Evolutionary conservation across 176 grass and related monocot species (phyloP).

Genomic region (Ensete ventricosum): DNA sequence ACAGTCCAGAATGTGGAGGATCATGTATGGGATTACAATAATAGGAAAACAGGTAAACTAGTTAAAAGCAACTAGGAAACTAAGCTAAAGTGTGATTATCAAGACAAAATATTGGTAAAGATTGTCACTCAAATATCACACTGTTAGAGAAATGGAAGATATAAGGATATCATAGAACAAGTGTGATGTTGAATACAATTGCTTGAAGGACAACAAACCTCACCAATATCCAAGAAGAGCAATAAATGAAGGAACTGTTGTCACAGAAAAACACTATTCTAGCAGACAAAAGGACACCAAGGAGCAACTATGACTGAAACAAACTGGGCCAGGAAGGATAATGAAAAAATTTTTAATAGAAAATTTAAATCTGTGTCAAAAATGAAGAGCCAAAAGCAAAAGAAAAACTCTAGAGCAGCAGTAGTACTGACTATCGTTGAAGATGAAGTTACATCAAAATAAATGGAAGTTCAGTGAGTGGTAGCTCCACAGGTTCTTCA

Average conservation of each 20-base stretch:
- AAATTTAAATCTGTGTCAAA: not conserved
- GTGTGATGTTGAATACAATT: not conserved
- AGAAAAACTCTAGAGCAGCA: not conserved
- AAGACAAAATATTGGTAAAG: not conserved
- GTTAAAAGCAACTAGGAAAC: not conserved
- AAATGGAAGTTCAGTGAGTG: not conserved
- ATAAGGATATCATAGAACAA: not conserved
- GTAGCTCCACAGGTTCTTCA: not conserved
- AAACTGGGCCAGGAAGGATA: not conserved
- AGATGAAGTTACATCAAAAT: not conserved
- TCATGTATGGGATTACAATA: not conserved
- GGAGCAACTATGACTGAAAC: not conserved
- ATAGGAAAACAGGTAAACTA: not conserved
- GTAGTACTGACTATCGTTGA: not conserved
- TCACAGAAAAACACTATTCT: not conserved
- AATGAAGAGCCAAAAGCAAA: not conserved
- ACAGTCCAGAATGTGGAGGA: not conserved
- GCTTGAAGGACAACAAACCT: not conserved
- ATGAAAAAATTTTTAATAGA: not conserved
- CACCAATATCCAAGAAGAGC: not conserved
- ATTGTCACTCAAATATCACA: not conserved
- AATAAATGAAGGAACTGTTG: not conserved
- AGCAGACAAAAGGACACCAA: constrained; percentile 5
- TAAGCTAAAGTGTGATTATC: not conserved
- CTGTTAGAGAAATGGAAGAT: not conserved